These are phyloP conservation scores for Xylariomycetidae sp. DNA, from an alignment of 2,329 filamentous ascomycete species.

Conservation along the genomic window DNA sequence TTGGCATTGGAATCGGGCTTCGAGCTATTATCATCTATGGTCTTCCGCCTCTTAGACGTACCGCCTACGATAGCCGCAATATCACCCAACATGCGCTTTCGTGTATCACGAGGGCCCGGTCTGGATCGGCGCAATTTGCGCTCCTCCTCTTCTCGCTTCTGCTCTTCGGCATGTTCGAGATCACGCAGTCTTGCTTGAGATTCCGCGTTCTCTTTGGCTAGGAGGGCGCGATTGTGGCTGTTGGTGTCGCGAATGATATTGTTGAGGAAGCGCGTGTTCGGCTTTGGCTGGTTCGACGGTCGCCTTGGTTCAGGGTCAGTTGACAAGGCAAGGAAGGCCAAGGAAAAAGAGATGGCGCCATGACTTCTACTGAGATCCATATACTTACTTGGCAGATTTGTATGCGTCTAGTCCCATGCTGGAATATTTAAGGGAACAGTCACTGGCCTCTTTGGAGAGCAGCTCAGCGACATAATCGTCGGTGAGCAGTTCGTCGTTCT, in stretches of 20 bases:
- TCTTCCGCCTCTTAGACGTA: slow-evolving; percentile 31
- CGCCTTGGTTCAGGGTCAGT: too few species aligned
- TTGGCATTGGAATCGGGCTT: slow-evolving; percentile 10
- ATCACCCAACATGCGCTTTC: slow-evolving; percentile 54
- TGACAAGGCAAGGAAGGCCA: too few species aligned
- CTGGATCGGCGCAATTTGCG: slow-evolving; percentile 33
- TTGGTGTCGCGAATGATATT: slow-evolving; percentile 87
- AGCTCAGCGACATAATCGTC: slow-evolving; percentile 78
- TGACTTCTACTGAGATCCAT: too few species aligned
- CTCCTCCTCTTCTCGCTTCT: slow-evolving; percentile 30
- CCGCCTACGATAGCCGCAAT: slow-evolving; percentile 55
- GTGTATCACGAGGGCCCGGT: slow-evolving; percentile 46
- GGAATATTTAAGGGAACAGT: slow-evolving; percentile 69
- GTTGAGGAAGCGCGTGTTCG: slow-evolving; percentile 84
- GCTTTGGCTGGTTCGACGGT: slow-evolving; percentile 65
- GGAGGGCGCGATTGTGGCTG: slow-evolving; percentile 79
- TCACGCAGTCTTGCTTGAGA: slow-evolving; percentile 64
- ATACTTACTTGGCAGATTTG: slow-evolving; percentile 42
- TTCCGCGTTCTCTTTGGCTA: slow-evolving; percentile 80
- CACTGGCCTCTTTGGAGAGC: slow-evolving; percentile 74
- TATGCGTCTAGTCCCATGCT: slow-evolving; percentile 68
- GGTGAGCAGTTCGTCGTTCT: slow-evolving; percentile 46
- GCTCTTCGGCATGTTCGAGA: slow-evolving; percentile 47
- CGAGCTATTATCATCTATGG: slow-evolving; percentile 20
- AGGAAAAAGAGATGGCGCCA: too few species aligned